Evolutionary conservation across 345 rosid species (phyloP), one percentile per base, ranked within the genome.

Genomic region (Corymbia maculata): DNA sequence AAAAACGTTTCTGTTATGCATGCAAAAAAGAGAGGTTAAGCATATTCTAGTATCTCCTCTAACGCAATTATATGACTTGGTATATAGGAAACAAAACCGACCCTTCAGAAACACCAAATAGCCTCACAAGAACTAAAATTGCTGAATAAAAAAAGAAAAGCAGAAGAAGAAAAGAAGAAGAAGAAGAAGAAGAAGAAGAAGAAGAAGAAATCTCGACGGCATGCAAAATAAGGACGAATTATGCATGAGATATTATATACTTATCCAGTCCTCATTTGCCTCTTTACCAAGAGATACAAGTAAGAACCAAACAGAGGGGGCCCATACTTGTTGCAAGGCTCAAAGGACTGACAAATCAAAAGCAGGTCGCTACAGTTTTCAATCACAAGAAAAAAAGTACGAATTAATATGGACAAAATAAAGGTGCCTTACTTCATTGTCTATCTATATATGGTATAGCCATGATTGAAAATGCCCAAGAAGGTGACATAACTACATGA

Each of bases 211-310:
- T 49, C 84, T 51, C 86, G 75, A 86, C 86, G 86, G 66, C 53
- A 75, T 0, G 64, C 57, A 36, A 75, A 89, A 86, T 12, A 49
- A 92, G 16, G 88, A 89, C 8, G 3, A 89, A 51, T 30, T 64
- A 68, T 1, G 85, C 61, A 89, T 51, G 59, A 79, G 45, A 28
- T 47, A 52, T n/a, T 88, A 50, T 36, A 36, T 79, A 91, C 96
- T 92, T 91, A 98, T 98, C 98, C 98, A 96, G 90, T 97, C 99
- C 93, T 98, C 99, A 90, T 95, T 97, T 57, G 99, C 99, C 94
- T 98, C 99, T 92, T 98, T 98, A 86, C 96, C 90, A 87, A 98
- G 98, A 92, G 99, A 98, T 86, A 97, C 99, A 19, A 98, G 93
- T 44, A 92, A 98, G 99, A 94, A 98, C 99, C 96, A 97, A 75